Evolutionary conservation across 2,329 filamentous ascomycete species (phyloP).

Genomic region (Coniochaeta sp.): DNA sequence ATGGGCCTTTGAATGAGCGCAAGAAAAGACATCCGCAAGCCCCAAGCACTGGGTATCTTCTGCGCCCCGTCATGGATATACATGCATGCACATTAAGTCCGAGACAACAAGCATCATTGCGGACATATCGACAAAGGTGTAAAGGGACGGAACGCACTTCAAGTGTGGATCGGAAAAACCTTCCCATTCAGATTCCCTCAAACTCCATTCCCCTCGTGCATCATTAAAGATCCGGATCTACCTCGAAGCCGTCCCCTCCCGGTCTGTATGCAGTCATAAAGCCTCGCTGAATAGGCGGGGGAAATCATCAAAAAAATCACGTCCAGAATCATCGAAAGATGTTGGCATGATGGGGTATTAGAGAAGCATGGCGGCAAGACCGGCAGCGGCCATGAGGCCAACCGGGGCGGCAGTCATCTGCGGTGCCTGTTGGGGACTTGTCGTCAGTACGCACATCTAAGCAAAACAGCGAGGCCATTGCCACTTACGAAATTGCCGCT

Average conservation of each 20-base stretch:
- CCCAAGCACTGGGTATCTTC: background rate
- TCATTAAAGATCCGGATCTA: conserved; percentile 1
- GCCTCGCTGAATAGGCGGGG: background rate
- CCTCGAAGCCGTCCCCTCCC: background rate
- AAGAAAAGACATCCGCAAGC: background rate
- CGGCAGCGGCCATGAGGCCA: conserved; percentile 40
- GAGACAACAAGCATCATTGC: background rate
- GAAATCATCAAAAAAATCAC: background rate
- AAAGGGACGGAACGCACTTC: background rate
- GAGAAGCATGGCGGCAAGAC: conserved; percentile 40
- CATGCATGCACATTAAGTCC: background rate
- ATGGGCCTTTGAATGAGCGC: background rate
- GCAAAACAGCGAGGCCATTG: background rate
- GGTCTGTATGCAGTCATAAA: conserved; percentile 1
- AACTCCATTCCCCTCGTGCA: background rate
- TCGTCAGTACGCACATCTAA: conserved; percentile 6
- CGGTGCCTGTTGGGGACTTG: conserved; percentile 17
- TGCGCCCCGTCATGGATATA: background rate
- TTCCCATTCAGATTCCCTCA: conserved; percentile 1
- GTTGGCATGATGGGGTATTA: conserved; percentile 18
- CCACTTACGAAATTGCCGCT: conserved; percentile 18
- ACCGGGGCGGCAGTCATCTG: conserved; percentile 36
- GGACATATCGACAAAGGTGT: background rate
- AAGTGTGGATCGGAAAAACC: background rate
- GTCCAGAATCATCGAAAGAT: background rate